A percentile compares a stretch with the other conserved stretches of the same genome.
These are phyloP conservation scores for Scytalidium sp. DNA, from an alignment of 2,329 filamentous ascomycete genomes.

Conservation along the genomic window DNA sequence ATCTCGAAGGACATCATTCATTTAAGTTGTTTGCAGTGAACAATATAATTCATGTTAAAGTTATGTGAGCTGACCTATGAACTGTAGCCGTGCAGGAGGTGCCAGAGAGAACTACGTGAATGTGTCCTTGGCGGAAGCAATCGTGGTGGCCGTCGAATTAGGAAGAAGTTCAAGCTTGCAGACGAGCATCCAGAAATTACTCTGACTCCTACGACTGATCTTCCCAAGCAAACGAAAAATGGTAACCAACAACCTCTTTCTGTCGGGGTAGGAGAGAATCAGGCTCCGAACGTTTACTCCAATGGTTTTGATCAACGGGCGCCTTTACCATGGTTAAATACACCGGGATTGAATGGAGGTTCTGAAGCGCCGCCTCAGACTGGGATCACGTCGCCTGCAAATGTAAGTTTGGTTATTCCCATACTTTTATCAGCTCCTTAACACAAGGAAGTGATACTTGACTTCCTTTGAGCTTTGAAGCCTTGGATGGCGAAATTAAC, in stretches of 20 bases:
- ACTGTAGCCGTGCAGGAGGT: constrained; percentile 25
- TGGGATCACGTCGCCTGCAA: background rate
- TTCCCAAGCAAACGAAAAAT: constrained; percentile 4
- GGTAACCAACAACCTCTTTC: background rate
- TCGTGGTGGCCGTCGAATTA: constrained; percentile 27
- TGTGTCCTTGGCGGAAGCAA: constrained; percentile 29
- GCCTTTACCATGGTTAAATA: background rate
- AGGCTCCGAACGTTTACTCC: background rate
- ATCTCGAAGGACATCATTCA: too few relatives aligned
- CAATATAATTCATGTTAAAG: too few relatives aligned
- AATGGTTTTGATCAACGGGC: background rate
- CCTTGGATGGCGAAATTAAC: background rate
- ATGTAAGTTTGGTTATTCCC: background rate
- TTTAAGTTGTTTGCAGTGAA: too few relatives aligned
- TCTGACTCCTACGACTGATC: background rate
- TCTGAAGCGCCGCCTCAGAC: background rate
- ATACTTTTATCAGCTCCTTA: background rate
- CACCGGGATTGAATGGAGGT: background rate
- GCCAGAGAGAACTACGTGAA: constrained; percentile 25
- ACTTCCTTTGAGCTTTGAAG: background rate
- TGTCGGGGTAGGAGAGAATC: background rate
- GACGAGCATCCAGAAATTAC: constrained; percentile 3
- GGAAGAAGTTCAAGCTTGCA: constrained; percentile 25
- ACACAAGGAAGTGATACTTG: background rate
- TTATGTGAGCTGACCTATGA: background rate